Evolutionary conservation across 2,329 filamentous ascomycete species (phyloP).

Genomic region (Diplocarpon rosae): DNA sequence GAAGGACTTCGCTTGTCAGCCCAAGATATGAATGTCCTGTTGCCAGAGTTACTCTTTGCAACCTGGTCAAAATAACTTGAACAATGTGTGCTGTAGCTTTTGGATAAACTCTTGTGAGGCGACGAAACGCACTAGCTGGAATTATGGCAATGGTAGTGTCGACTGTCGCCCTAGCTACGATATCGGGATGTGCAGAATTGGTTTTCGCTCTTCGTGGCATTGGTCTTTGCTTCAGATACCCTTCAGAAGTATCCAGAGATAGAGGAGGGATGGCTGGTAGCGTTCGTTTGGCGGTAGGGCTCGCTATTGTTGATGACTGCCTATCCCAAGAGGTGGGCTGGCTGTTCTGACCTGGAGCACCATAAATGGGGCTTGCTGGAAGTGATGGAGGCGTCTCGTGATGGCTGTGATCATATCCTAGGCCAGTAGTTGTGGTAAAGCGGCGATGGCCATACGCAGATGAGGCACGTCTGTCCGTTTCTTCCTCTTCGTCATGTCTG

Average conservation of each 20-base stretch:
- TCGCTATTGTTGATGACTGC: constrained; percentile 21
- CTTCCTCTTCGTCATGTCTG: constrained; percentile 52
- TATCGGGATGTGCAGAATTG: constrained; percentile 87
- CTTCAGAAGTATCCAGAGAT: constrained; percentile 45
- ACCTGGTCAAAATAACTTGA: constrained; percentile 87
- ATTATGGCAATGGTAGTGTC: constrained; percentile 99
- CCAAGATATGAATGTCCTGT: constrained; percentile 94
- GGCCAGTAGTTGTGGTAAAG: constrained; percentile 20
- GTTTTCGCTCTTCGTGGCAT: constrained; percentile 37
- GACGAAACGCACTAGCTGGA: constrained; percentile 86
- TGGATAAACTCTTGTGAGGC: constrained; percentile 86
- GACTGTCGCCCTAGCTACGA: constrained; percentile 88
- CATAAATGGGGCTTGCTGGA: constrained; percentile 25
- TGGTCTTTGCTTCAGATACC: constrained; percentile 18
- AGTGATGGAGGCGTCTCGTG: constrained; percentile 26
- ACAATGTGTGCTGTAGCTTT: constrained; percentile 96
- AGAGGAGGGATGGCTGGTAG: constrained; percentile 63
- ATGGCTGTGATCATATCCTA: constrained; percentile 17
- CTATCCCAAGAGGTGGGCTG: constrained; percentile 45
- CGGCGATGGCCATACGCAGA: constrained; percentile 22
- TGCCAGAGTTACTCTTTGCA: constrained; percentile 87
- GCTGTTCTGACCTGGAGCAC: constrained; percentile 17
- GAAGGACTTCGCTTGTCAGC: constrained; percentile 79
- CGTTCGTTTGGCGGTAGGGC: constrained; percentile 27
- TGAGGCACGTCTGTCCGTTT: constrained; percentile 28